Evolutionary conservation across 2,329 filamentous ascomycete genomes (phyloP).

Genomic region (Apiospora rasikravindrae): DNA sequence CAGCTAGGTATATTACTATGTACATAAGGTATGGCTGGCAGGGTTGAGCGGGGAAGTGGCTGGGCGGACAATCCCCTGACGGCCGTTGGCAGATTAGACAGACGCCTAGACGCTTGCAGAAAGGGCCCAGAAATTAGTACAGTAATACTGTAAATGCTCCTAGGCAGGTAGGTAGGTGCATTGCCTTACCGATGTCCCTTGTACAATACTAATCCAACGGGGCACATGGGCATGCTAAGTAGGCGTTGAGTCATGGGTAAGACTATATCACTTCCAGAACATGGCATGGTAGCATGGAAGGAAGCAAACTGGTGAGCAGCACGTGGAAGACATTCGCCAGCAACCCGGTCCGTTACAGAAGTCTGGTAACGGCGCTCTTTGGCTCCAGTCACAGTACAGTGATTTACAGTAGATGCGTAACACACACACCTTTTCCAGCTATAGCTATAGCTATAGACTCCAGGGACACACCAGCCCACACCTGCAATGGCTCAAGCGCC

Average conservation of each 20-base stretch:
- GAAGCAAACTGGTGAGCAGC: neutral
- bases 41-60: slow-evolving; percentile 4
- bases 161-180: neutral
- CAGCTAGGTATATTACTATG: neutral
- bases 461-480: neutral
- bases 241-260: neutral
- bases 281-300: neutral
- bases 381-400: too few relatives aligned
- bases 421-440: neutral
- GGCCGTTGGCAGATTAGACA: neutral
- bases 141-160: neutral
- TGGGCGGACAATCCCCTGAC: neutral
- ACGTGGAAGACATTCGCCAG: neutral
- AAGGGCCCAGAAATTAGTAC: neutral
- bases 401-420: neutral
- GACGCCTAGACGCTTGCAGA: neutral
- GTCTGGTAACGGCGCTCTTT: neutral
- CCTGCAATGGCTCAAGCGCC: neutral
- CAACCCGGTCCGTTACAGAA: neutral
- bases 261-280: neutral
- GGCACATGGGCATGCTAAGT: neutral
- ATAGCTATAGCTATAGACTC: too few relatives aligned
- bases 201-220: neutral
- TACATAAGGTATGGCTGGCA: neutral
- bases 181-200: neutral